phyloP scores from a whole-genome alignment of 2,329 filamentous ascomycete genomes.

The Talaromyces atroroseus region DNA sequence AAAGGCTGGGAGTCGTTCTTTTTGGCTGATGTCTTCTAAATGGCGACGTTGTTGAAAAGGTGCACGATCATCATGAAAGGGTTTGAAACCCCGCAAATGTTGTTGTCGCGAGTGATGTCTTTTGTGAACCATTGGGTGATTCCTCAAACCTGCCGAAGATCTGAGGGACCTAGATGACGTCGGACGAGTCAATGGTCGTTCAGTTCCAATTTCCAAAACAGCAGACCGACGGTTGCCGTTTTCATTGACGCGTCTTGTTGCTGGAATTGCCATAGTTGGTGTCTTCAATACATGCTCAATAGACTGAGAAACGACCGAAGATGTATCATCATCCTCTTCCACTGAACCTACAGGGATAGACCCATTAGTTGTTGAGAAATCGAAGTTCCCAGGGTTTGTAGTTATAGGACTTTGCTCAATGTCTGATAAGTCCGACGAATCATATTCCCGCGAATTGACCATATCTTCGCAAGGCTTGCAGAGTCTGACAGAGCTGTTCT shows the following conservation, averaged over 20 bases:
- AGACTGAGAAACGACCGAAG: conserved; percentile 43
- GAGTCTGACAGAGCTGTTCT: conserved; percentile 75
- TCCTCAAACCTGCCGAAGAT: conserved; percentile 62
- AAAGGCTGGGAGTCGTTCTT: conserved; percentile 75
- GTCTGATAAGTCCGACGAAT: conserved; percentile 84
- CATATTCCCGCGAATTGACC: conserved; percentile 84
- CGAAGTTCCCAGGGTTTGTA: conserved; percentile 48
- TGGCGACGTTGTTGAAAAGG: conserved; percentile 80
- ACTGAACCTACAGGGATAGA: conserved; percentile 50
- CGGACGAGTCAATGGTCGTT: conserved; percentile 74
- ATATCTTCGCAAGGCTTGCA: conserved; percentile 90
- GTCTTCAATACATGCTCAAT: conserved; percentile 44
- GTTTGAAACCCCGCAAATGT: conserved; percentile 69
- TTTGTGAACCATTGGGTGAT: conserved; percentile 75
- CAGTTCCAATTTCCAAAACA: conserved; percentile 81
- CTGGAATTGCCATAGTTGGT: conserved; percentile 61
- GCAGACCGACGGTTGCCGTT: conserved; percentile 79
- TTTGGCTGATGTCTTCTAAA: conserved; percentile 60
- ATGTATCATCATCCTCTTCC: conserved; percentile 44
- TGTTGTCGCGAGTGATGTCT: conserved; percentile 85
- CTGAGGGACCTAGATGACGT: conserved; percentile 86
- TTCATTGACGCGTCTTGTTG: conserved; percentile 61
- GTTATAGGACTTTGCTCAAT: conserved; percentile 62
- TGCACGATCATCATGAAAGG: conserved; percentile 69
- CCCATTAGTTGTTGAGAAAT: neutral